Conservation (phyloP, 192 early-diverging fungal species). For the Lobosporangium transversale region DNA sequence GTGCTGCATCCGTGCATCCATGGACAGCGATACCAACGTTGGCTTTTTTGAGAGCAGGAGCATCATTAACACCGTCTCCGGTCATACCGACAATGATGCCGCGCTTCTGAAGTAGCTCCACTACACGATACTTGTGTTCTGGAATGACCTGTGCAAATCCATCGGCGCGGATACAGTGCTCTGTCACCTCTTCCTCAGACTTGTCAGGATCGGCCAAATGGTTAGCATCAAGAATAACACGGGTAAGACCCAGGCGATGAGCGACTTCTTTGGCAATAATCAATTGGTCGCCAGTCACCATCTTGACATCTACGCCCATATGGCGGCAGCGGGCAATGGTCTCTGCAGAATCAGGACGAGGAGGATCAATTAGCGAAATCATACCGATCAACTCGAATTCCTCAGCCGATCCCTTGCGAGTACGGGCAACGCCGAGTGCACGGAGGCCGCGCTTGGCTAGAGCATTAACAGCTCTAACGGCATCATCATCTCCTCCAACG, state of each 20-base stretch:
- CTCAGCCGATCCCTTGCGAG: constrained; percentile 70
- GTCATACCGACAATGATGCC: constrained; percentile 92
- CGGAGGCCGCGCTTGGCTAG: constrained; percentile 86
- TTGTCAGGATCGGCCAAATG: constrained; percentile 81
- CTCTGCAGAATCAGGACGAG: constrained; percentile 87
- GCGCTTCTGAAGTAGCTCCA: constrained; percentile 91
- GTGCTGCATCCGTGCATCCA: constrained; percentile 94
- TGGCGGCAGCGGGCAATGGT: constrained; percentile 86
- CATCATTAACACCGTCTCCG: constrained; percentile 98
- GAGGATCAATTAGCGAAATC: constrained; percentile 92
- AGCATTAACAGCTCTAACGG: constrained; percentile 80
- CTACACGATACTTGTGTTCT: constrained; percentile 96
- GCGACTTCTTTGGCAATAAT: constrained; percentile 96
- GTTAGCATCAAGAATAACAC: constrained; percentile 90
- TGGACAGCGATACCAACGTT: constrained; percentile 97
- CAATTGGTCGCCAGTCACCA: constrained; percentile 96
- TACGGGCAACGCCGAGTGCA: constrained; percentile 91
- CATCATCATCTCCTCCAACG: constrained; percentile 85
- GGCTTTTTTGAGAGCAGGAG: constrained; percentile 96
- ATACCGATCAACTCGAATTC: constrained; percentile 88
- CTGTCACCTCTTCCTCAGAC: constrained; percentile 83
- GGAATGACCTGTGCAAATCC: constrained; percentile 98
- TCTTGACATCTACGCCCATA: constrained; percentile 94
- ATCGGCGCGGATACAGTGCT: constrained; percentile 88
- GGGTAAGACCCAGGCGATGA: constrained; percentile 86